Conservation (phyloP, 2,329 filamentous ascomycete genomes). For the Sporothrix globosa region DNA sequence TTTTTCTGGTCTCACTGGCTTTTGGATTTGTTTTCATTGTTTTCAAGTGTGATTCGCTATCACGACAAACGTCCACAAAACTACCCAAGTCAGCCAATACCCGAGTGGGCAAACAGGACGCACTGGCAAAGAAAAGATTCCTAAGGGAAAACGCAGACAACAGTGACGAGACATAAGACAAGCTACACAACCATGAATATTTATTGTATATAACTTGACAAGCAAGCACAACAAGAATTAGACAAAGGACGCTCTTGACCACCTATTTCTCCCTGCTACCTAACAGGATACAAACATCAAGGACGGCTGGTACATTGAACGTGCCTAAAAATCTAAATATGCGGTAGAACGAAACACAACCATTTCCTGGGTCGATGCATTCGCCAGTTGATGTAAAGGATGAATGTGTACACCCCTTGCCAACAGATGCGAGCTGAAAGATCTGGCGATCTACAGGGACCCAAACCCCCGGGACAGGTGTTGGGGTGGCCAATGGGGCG, state of each 20-base stretch:
- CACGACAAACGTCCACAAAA: no score
- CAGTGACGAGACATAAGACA: not conserved
- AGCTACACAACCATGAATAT: no score
- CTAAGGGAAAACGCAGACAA: no score
- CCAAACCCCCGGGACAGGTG: slow-evolving; percentile 15
- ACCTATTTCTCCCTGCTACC: no score
- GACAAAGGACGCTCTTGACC: no score
- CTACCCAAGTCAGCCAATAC: no score
- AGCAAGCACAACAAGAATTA: no score
- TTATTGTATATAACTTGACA: no score
- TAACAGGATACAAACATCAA: no score
- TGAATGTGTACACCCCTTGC: not conserved
- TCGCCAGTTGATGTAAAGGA: not conserved
- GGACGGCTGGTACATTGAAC: no score
- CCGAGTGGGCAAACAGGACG: not conserved
- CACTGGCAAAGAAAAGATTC: no score
- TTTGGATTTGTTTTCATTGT: not conserved
- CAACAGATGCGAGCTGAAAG: slow-evolving; percentile 28
- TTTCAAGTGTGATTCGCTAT: not conserved
- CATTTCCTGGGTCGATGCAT: not conserved
- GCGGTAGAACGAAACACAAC: not conserved
- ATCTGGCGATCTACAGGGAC: slow-evolving; percentile 25
- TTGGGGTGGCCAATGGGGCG: slow-evolving; percentile 6
- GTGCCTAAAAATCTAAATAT: not conserved
- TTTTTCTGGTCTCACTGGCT: not conserved